Conservation (phyloP, 306 rosid genomes). For the Rosa multiflora region DNA sequence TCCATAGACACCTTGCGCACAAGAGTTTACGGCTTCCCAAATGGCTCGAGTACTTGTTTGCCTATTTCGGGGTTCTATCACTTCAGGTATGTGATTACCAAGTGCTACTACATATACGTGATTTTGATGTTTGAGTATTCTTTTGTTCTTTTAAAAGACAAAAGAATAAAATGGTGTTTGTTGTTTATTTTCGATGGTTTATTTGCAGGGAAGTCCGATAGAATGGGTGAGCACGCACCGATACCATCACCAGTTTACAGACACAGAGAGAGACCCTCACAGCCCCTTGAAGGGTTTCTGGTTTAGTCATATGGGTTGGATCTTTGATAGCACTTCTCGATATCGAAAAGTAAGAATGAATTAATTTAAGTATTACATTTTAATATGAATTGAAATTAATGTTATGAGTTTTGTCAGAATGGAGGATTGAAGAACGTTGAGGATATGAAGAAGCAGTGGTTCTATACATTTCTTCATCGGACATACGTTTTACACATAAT, state of each 20-base stretch:
- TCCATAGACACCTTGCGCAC: slow-evolving; percentile 5
- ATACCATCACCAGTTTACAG: slow-evolving; percentile 6
- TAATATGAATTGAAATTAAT: no score
- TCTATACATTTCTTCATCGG: slow-evolving; percentile 54
- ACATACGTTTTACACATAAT: slow-evolving; percentile 56
- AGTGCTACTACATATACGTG: no score
- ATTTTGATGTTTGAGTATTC: no score
- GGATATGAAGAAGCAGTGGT: slow-evolving; percentile 48
- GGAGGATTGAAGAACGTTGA: slow-evolving; percentile 4
- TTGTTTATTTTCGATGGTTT: neutral
- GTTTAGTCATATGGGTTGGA: slow-evolving; percentile 4
- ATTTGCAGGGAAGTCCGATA: neutral
- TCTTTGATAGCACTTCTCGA: neutral
- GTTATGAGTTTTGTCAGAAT: neutral
- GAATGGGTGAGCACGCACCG: slow-evolving; percentile 10
- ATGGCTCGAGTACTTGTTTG: slow-evolving; percentile 3
- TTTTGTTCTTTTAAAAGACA: no score
- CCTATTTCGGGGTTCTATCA: slow-evolving; percentile 1
- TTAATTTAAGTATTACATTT: neutral
- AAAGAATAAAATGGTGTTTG: no score
- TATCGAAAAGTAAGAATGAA: neutral
- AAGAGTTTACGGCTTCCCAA: neutral
- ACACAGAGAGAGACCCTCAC: neutral
- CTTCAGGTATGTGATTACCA: neutral
- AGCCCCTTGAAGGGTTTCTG: slow-evolving; percentile 5